Evolutionary conservation across 1,284 basidiomycete species (phyloP).

Genomic region (Cutaneotrichosporon spelunceum): DNA sequence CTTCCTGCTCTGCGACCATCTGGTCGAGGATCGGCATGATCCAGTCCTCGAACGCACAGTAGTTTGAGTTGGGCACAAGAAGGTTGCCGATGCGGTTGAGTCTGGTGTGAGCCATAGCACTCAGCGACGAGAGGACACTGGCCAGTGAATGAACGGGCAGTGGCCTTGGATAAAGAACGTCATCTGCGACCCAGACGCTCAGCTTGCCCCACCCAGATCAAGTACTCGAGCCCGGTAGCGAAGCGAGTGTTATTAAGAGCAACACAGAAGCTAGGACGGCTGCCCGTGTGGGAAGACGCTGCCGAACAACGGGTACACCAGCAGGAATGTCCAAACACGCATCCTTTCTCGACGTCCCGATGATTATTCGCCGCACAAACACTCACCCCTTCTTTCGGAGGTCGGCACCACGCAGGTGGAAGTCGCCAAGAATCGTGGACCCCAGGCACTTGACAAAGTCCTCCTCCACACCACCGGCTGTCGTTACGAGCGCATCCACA

Average conservation of each 20-base stretch:
- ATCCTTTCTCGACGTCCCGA: background rate
- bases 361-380: background rate
- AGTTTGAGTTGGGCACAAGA: conserved; percentile 96
- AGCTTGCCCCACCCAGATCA: background rate
- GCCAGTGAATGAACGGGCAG: background rate
- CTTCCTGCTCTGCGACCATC: conserved; percentile 83
- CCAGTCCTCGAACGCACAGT: conserved; percentile 99
- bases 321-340: background rate
- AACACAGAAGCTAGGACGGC: background rate
- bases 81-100: conserved; percentile 99
- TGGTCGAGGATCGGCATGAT: conserved; percentile 86
- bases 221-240: background rate
- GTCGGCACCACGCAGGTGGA: conserved; percentile 84
- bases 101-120: conserved; percentile 22
- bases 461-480: conserved; percentile 97
- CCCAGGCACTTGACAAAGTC: conserved; percentile 99
- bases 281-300: background rate
- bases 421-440: conserved; percentile 91
- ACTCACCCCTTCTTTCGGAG: conserved; percentile 70
- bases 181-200: background rate
- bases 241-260: background rate
- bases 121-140: background rate
- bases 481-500: conserved; percentile 87
- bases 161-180: background rate
- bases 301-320: background rate